Base-by-base conservation (phyloP, 306 rosid species). In the Glycyrrhiza uralensis region DNA sequence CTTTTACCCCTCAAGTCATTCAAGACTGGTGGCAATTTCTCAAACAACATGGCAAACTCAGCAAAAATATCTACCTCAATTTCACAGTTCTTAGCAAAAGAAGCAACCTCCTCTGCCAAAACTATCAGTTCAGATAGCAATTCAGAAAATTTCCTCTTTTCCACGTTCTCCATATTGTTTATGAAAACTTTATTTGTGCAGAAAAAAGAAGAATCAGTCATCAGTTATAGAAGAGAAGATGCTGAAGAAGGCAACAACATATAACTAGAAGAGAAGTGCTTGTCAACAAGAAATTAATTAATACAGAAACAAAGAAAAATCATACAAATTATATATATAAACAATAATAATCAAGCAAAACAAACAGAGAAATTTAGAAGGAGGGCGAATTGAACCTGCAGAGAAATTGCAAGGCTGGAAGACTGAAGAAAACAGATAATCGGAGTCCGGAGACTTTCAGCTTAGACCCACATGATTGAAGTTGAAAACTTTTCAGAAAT, bases 1-100 rank as follows among this genome's bases (percentile, higher is more conserved):
- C 42, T 66, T 35, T 79, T 75, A 35, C 79, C 86, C 70, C 82
- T 79, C 67, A 93, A 78, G 6, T 83, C 91, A 80, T 66, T 76
- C 83, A 90, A 81, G 76, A 88, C 79, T 64, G 87, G 86, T 23
- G 47, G 72, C 14, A 88, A 80, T 68, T 76, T 85, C 61, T 79
- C 90, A 28, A 87, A 81, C 44, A 87, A 71, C 44, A 85, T 44
- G 42, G 89, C 80, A 58, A 93, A 81, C 78, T 88, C 92, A 65
- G 59, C 4, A 72, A 83, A 79, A 23, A 57, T 56, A 24, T 80
- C 84, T 6, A 66, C 81, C 71, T 81, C 89, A 61, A 58, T 49
- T 66, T 59, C 88, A 14, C 77, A 77, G 45, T 59, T 76, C 65
- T 50, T 89, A 68, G 96, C 84, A 24, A 81, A 24, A 14, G 80